Evolutionary conservation across 768 basidiomycete genomes (phyloP).

Genomic region (Pleurotus eryngii): DNA sequence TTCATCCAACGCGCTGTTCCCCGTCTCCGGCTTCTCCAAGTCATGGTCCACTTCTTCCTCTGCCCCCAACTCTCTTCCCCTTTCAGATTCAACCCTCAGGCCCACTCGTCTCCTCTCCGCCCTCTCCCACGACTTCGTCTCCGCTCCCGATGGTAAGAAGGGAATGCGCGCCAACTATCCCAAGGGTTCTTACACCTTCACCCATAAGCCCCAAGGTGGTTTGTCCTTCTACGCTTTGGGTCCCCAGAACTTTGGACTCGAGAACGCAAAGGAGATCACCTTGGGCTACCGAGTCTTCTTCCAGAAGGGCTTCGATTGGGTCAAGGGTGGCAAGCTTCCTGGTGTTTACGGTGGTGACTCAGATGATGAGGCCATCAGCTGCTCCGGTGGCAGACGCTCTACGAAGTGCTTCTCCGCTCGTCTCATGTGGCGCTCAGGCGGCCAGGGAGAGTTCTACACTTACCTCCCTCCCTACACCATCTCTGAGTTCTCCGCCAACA

Average conservation of each 20-base stretch:
- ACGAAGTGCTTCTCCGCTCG: constrained; percentile 59
- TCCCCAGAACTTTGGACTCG: constrained; percentile 46
- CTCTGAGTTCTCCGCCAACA: constrained; percentile 40
- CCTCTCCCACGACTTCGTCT: constrained; percentile 38
- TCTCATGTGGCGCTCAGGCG: constrained; percentile 65
- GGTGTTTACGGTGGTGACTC: constrained; percentile 65
- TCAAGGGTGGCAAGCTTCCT: constrained; percentile 70
- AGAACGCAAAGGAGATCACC: constrained; percentile 62
- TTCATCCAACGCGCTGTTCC: constrained; percentile 34
- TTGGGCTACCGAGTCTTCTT: constrained; percentile 65
- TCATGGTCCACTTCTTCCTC: constrained; percentile 48
- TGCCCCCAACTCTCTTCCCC: constrained; percentile 29
- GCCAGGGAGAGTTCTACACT: constrained; percentile 66
- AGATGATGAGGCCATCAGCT: constrained; percentile 42
- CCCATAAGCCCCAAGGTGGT: constrained; percentile 47
- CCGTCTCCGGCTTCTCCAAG: constrained; percentile 26
- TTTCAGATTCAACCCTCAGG: constrained; percentile 43
- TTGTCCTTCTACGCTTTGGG: constrained; percentile 73
- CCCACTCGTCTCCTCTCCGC: constrained; percentile 33
- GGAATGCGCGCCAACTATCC: constrained; percentile 54
- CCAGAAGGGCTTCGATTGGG: constrained; percentile 58
- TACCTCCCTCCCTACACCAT: constrained; percentile 55
- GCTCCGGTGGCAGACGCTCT: constrained; percentile 63
- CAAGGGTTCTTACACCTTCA: constrained; percentile 53
- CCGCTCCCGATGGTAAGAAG: constrained; percentile 47